Conservation (phyloP, 2,329 filamentous ascomycete genomes). For the Parascedosporium putredinis region DNA sequence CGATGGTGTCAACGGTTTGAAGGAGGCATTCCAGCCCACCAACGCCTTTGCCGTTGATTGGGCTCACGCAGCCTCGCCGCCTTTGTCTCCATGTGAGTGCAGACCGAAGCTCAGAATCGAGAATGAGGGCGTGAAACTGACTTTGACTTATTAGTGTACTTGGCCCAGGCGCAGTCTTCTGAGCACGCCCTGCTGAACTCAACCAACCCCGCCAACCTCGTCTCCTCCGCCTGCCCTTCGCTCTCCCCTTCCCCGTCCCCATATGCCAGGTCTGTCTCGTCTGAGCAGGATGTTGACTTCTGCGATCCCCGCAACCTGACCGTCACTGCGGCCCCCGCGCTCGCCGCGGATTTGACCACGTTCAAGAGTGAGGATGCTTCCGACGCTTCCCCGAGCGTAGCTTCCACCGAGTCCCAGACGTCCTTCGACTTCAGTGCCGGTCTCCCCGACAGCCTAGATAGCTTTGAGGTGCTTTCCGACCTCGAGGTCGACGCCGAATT, state of each 20-base stretch:
- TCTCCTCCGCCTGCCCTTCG: slow-evolving; percentile 66
- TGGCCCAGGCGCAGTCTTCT: slow-evolving; percentile 14
- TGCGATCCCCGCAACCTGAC: slow-evolving; percentile 88
- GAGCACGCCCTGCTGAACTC: not conserved
- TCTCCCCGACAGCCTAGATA: slow-evolving; percentile 51
- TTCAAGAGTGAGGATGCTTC: slow-evolving; percentile 53
- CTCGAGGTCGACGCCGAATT: slow-evolving; percentile 89
- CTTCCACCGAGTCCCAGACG: slow-evolving; percentile 23
- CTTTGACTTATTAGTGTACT: slow-evolving; percentile 38
- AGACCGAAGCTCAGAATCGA: no score
- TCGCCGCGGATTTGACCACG: slow-evolving; percentile 53
- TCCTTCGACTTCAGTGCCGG: slow-evolving; percentile 42
- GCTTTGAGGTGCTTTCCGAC: slow-evolving; percentile 79
- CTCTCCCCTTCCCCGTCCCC: slow-evolving; percentile 81
- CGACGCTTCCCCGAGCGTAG: slow-evolving; percentile 18
- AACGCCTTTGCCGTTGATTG: slow-evolving; percentile 72
- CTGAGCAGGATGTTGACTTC: slow-evolving; percentile 69
- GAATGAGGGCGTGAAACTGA: no score
- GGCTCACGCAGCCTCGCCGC: slow-evolving; percentile 68
- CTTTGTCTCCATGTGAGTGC: slow-evolving; percentile 83
- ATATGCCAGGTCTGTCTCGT: slow-evolving; percentile 56
- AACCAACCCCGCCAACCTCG: slow-evolving; percentile 43
- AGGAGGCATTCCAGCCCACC: slow-evolving; percentile 60
- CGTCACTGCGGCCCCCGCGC: slow-evolving; percentile 45
- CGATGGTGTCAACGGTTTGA: slow-evolving; percentile 52